These are phyloP conservation scores for Penicillium egyptiacum DNA, from an alignment of 495 filamentous ascomycete genomes.

Conservation along the genomic window DNA sequence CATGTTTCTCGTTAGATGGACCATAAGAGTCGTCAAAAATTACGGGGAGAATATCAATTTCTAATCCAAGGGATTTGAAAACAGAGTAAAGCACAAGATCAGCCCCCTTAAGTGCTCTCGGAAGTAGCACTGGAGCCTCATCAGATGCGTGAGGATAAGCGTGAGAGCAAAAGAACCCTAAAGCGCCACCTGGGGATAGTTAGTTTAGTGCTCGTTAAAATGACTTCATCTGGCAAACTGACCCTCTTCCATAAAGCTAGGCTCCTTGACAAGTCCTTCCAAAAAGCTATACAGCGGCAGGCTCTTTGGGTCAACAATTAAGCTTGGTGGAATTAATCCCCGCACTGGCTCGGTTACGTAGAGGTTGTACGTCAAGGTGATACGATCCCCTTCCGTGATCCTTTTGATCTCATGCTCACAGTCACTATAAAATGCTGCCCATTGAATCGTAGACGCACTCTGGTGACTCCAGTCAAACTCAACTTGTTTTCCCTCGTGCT, in stretches of 20 bases:
- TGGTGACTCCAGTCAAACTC: conserved; percentile 44
- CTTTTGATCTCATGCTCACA: conserved; percentile 60
- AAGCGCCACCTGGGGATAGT: too few relatives aligned
- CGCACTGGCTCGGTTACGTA: conserved; percentile 29
- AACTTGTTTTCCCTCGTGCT: conserved; percentile 26
- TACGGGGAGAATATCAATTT: conserved; percentile 20
- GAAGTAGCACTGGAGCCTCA: conserved; percentile 49
- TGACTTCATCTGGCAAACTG: too few relatives aligned
- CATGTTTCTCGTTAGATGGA: neutral
- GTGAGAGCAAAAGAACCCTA: too few relatives aligned
- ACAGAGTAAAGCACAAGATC: conserved; percentile 27
- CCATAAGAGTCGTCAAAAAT: too few relatives aligned
- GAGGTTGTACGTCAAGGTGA: conserved; percentile 62
- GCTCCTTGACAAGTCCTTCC: conserved; percentile 11
- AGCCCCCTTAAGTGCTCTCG: conserved; percentile 36
- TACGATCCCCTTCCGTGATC: conserved; percentile 51
- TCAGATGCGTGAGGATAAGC: too few relatives aligned
- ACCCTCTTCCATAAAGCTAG: conserved; percentile 10
- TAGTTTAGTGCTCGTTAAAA: too few relatives aligned
- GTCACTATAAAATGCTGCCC: conserved; percentile 64
- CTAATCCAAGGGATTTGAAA: conserved; percentile 22
- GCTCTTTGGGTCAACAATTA: conserved; percentile 12
- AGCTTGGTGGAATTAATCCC: neutral
- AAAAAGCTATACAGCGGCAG: conserved; percentile 15
- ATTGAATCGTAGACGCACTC: conserved; percentile 39